Percentiles rank a stretch among this genome's conserved stretches.
Evolutionary conservation across 129 eudicot genomes (phyloP).

Genomic region (Scalesia atractyloides): DNA sequence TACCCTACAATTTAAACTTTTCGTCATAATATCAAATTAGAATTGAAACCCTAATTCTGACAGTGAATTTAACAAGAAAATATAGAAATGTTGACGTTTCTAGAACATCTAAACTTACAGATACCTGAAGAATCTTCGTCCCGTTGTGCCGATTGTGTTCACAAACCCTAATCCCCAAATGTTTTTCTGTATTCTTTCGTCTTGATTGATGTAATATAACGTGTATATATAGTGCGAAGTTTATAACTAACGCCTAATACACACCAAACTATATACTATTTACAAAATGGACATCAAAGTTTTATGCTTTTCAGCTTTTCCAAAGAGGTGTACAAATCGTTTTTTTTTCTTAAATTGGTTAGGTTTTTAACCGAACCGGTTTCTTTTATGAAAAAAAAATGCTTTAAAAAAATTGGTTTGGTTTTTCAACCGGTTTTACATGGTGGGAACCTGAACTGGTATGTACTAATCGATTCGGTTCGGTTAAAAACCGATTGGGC

Average conservation of each 20-base stretch:
- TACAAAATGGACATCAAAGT: not conserved
- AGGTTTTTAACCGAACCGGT: too few species aligned
- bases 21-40: not conserved
- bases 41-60: not conserved
- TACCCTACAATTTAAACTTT: not conserved
- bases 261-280: not conserved
- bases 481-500: too few species aligned
- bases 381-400: too few species aligned
- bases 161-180: constrained; percentile 16
- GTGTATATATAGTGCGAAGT: not conserved
- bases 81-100: not conserved
- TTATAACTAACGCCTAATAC: not conserved
- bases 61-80: not conserved
- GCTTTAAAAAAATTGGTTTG: too few species aligned
- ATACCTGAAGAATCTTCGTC: constrained; percentile 2
- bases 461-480: too few species aligned
- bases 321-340: too few species aligned
- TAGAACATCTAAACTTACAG: not conserved
- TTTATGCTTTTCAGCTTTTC: not conserved
- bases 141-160: not conserved
- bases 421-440: too few species aligned
- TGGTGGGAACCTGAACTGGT: too few species aligned
- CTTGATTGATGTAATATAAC: not conserved
- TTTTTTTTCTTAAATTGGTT: too few species aligned
- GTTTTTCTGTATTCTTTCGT: not conserved